These are phyloP conservation scores for Mytilinidion resinicola DNA, from an alignment of 495 filamentous ascomycete genomes.

Conservation along the genomic window DNA sequence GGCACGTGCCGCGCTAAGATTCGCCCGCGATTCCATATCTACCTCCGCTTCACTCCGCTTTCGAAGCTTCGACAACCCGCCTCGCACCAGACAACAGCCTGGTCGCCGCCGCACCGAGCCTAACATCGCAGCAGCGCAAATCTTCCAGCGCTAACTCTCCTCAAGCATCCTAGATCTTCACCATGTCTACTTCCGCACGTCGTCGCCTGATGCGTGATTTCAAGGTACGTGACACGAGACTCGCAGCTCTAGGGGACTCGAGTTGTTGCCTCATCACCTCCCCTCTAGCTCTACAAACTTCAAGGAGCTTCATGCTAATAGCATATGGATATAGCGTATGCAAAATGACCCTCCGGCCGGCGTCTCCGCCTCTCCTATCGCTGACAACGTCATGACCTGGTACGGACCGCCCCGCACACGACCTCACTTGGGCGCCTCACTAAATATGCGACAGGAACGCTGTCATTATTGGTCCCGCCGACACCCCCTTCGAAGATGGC, in stretches of 20 bases:
- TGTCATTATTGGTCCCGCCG: slow-evolving; percentile 94
- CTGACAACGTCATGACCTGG: slow-evolving; percentile 99
- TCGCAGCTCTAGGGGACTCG: not conserved
- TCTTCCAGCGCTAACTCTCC: not conserved
- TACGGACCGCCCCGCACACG: slow-evolving; percentile 40
- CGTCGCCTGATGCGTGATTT: slow-evolving; percentile 97
- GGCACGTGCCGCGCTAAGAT: not conserved
- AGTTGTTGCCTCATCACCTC: not conserved
- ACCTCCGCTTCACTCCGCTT: not conserved
- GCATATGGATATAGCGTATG: slow-evolving; percentile 65
- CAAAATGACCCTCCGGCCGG: slow-evolving; percentile 97
- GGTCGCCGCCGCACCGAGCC: not conserved
- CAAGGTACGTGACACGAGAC: slow-evolving; percentile 60
- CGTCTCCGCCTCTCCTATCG: slow-evolving; percentile 91
- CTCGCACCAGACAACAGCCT: not conserved
- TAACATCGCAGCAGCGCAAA: not conserved
- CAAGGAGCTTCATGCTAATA: slow-evolving; percentile 20
- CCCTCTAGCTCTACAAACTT: slow-evolving; percentile 6
- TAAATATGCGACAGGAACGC: slow-evolving; percentile 66
- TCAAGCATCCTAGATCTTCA: not conserved
- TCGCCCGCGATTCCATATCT: not conserved
- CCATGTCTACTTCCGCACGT: slow-evolving; percentile 89
- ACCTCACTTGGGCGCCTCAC: slow-evolving; percentile 7
- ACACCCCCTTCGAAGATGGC: slow-evolving; percentile 97
- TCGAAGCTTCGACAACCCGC: not conserved